Base-by-base conservation (phyloP, 2,329 filamentous ascomycete species). In the Colletotrichum sp. region DNA sequence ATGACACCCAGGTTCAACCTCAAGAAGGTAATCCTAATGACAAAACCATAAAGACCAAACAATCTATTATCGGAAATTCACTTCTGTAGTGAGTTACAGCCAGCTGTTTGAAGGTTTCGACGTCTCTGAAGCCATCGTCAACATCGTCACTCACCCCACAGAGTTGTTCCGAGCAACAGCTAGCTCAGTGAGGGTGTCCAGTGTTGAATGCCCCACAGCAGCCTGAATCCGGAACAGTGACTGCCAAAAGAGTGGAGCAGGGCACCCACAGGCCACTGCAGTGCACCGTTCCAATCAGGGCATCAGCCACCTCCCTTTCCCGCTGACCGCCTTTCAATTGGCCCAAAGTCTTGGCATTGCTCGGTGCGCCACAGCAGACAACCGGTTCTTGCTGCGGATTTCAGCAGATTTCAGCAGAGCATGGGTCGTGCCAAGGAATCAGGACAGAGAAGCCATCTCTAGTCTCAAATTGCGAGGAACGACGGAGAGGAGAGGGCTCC, bases 381-480 rank as follows among this genome's bases (percentile, higher is more conserved):
- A 29, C 62, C 52, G 55, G 16, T 55, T 27, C 27, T 25, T 67
- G 15, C 39, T n/a, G 36, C 36, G 3, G 8, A 44, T 39, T 39
- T 36, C 34, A 30, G 29, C 61, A 19, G 7, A 34, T 32, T 39
- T 44, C 32, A 44, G 34, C 62, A 65, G 59, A 66, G 16, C 63
- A 66, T 49, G 69, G 72, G 59, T 36, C 11, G 19, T 74, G 72
- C 72, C 72, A 74, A 71, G 72, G 59, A 74, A n/a, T n/a, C 39
- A 49, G 39, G 19, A 49, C 39, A 49, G 39, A 49, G 39, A 49
- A 49, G 39, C 39, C 39, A 49, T 49, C 39, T 49, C 39, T 36
- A 15, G n/a, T 30, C 39, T 52, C 49, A 57, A 61, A 61, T 63
- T 62, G 32, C 19, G 34, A 30, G 29, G 19, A 16, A 19, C 15